Base-by-base conservation (phyloP, 2,329 filamentous ascomycete species). In the Talaromyces sp. region DNA sequence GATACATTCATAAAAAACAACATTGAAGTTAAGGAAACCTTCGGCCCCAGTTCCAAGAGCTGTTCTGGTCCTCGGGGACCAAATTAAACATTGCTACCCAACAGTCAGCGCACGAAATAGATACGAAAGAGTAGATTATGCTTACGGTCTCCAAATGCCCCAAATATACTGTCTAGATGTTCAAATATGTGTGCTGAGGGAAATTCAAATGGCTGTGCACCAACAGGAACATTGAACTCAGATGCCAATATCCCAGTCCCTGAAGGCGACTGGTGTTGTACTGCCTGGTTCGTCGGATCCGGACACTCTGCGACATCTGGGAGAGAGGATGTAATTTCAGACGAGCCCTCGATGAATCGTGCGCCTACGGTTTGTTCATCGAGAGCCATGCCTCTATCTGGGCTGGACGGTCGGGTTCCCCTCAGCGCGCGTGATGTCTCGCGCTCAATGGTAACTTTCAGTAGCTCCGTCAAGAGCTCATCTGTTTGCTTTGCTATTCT, bases 401-500 rank as follows among this genome's bases (percentile, higher is more conserved):
- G 36, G 17, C 36, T 39, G 8, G 36, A 39, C 36, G 36, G 36
- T 15, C 36, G 36, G 15, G 36, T n/a, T 39, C 6, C 53, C 53
- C 30, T 36, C 33, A 64, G 55, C 2, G 57, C 57, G 57, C 57
- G 17, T 4, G 53, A 42, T 60, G 66, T 67, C 57, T 69, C 67
- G 11, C 65, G 65, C 30, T 67, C 60, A 49, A 68, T 60, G 3
- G 65, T 68, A 0, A 67, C 66, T 58, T 68, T 68, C 56, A 70
- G 61, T n/a, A 72, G 62, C 19, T 66, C 65, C 2, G 68, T 71
- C 27, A 72, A 60, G 42, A 71, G 63, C 51, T 71, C 65, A 32
- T 70, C 69, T 0, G 68, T 67, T 51, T 71, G 68, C 42, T 64
- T 62, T 9, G 70, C 69, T 44, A 72, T 69, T 15, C 66, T 65